A percentile compares a stretch with the other conserved stretches of the same genome.
Conservation (phyloP, 176 grass and related monocot genomes). For the Avena eriantha region DNA sequence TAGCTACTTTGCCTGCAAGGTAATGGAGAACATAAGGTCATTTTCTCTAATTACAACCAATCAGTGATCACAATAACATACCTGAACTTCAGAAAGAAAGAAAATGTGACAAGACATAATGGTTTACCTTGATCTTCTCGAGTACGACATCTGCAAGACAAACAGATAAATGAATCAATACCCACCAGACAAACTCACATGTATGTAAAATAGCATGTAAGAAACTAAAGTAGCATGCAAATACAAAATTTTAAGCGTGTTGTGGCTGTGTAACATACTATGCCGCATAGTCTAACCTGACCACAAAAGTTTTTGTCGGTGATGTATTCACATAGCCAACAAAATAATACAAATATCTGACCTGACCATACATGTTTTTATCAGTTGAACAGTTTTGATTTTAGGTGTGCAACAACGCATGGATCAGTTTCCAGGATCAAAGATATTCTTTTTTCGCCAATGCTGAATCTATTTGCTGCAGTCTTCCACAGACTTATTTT, state of each 20-base stretch:
- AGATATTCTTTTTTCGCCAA: not conserved
- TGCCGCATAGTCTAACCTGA: not conserved
- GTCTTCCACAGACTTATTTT: not conserved
- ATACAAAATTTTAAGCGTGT: not conserved
- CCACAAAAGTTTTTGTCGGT: not conserved
- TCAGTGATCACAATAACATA: not conserved
- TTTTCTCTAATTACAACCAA: constrained; percentile 29
- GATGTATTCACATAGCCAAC: not conserved
- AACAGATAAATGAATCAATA: constrained; percentile 23
- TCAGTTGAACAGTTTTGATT: not conserved
- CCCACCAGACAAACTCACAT: not conserved
- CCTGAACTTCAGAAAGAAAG: not conserved
- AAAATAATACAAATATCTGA: too few relatives aligned
- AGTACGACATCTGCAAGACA: constrained; percentile 71
- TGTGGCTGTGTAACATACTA: not conserved
- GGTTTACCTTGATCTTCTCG: constrained; percentile 59
- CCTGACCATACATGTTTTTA: not conserved
- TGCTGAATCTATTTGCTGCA: not conserved
- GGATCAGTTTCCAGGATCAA: not conserved
- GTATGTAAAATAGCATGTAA: not conserved
- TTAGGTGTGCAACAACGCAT: not conserved
- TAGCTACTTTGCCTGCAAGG: constrained; percentile 46
- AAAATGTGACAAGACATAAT: not conserved
- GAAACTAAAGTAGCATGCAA: not conserved
- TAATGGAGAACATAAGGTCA: constrained; percentile 35